Evolutionary conservation across 148 eudicot genomes (phyloP), one percentile per base, ranked within the genome.

Genomic region (Rhododendron kiyosumense): DNA sequence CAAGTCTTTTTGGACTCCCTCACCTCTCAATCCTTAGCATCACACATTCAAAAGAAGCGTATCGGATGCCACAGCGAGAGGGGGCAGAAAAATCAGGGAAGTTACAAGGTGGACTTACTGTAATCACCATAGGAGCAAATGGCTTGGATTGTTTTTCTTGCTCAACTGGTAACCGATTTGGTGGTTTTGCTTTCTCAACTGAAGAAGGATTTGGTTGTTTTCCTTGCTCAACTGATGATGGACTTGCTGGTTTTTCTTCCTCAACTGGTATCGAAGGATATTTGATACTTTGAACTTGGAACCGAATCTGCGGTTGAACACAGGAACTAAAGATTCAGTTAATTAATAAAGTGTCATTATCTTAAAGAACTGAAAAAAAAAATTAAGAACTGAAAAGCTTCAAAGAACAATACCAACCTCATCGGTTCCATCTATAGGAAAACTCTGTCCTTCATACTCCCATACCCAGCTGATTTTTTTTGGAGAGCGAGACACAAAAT

Each of bases 61-160:
- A 49, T 32, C 32, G 18, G 46, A 84, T 20, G 75, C 81, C n/a
- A 76, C 49, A 63, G 22, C 75, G 1, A 79, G 4, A 61, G 30
- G 80, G 15, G n/a, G 5, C 0, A 24, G 11, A 46, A 46, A 28
- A 41, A 17, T 18, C n/a, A 17, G 38, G 54, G 45, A 73, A 14
- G 30, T 71, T 52, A 67, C 84, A 30, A 48, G 71, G 43, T 30
- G 75, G 83, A 93, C 99, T 92, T 87, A 97, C 99, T 78, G 87
- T 90, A 79, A 97, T 84, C 84, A 92, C 89, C 98, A 97, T 95
- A 5, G 98, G 99, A 83, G 99, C 98, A 89, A 97, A 94, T 26
- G 96, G 96, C 88, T 85, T 85, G 24, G 34, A 10, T 36, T 46
- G 30, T 46, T 79, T 79, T 46, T 46, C 57, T 80, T 51, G 82